Conservation (phyloP, 2,329 filamentous ascomycete species). For the Colletotrichum somersetense region DNA sequence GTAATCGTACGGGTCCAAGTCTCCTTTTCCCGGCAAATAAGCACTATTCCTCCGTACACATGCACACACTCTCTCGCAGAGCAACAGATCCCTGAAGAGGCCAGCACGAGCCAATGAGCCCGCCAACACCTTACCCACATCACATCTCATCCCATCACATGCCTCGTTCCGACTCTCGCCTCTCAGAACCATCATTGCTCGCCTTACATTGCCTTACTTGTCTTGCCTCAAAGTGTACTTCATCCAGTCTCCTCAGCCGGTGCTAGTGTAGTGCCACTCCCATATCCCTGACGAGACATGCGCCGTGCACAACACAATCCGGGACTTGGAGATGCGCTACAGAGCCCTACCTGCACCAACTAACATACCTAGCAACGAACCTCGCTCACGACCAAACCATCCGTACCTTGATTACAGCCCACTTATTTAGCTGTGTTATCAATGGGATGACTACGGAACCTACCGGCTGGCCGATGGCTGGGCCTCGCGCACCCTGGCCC, state of each 20-base stretch:
- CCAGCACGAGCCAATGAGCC: constrained; percentile 27
- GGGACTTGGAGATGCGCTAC: background rate
- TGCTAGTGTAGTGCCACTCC: background rate
- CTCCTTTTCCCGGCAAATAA: background rate
- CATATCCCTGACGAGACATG: constrained; percentile 37
- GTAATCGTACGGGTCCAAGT: too few species aligned
- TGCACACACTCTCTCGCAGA: too few species aligned
- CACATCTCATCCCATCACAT: background rate
- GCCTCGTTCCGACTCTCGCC: constrained; percentile 21
- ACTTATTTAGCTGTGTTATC: constrained; percentile 26
- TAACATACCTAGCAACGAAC: constrained; percentile 9
- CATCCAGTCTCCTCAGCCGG: background rate
- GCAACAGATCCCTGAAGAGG: constrained; percentile 27
- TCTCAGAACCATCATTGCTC: background rate
- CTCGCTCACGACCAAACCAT: constrained; percentile 2
- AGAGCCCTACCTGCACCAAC: constrained; percentile 32
- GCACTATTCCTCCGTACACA: too few species aligned
- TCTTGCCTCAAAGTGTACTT: background rate
- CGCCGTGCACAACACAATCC: constrained; percentile 7
- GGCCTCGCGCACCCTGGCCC: constrained; percentile 18
- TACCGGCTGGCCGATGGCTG: constrained; percentile 17
- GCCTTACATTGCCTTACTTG: background rate
- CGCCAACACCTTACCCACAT: constrained; percentile 39
- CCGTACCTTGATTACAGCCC: constrained; percentile 5
- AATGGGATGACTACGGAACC: constrained; percentile 38